Evolutionary conservation across 2,329 filamentous ascomycete species (phyloP).

Genomic region (Hypoxylon sp.): DNA sequence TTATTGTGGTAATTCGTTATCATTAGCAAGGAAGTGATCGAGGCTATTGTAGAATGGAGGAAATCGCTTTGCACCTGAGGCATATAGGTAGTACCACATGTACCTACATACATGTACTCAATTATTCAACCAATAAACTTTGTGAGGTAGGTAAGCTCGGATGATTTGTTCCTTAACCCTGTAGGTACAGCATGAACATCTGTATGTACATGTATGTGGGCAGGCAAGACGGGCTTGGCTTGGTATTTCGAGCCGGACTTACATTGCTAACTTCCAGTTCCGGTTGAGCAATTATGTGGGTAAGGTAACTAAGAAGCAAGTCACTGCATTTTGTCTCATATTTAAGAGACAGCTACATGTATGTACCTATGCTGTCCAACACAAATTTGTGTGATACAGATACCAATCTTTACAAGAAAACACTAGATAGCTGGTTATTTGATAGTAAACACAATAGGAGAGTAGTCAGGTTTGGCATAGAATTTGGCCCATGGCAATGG

Average conservation of each 20-base stretch:
- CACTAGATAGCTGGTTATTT: neutral
- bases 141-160: slow-evolving; percentile 8
- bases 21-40: neutral
- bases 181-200: too few relatives aligned
- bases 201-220: slow-evolving; percentile 4
- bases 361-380: slow-evolving; percentile 5
- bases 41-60: neutral
- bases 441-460: neutral
- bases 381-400: slow-evolving; percentile 5
- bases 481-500: too few relatives aligned
- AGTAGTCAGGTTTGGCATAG: too few relatives aligned
- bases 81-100: too few relatives aligned
- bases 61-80: too few relatives aligned
- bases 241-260: neutral
- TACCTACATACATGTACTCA: neutral
- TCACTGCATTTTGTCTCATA: slow-evolving; percentile 1
- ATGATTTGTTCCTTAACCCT: slow-evolving; percentile 11
- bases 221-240: neutral
- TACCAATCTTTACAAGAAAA: neutral
- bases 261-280: slow-evolving; percentile 12
- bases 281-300: slow-evolving; percentile 15
- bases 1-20: too few relatives aligned
- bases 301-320: slow-evolving; percentile 18
- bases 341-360: neutral
- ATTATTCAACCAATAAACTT: neutral